Evolutionary conservation across 2,329 filamentous ascomycete species (phyloP).

Genomic region (Simplicillium aogashimaense): DNA sequence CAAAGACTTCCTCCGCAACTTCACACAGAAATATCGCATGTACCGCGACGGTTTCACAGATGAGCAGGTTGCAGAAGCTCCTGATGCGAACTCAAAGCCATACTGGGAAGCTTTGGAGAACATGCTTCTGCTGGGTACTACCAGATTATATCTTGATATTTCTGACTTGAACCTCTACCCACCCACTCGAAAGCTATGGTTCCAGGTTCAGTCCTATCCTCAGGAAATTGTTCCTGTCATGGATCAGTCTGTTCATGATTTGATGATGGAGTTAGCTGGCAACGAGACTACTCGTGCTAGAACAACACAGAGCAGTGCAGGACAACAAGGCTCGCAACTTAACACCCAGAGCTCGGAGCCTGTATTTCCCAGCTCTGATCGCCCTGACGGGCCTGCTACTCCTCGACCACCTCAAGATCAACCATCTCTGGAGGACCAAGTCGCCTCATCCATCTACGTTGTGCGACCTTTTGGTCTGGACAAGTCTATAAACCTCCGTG

Average conservation of each 20-base stretch:
- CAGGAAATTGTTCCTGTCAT: conserved; percentile 95
- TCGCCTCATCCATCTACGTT: conserved; percentile 71
- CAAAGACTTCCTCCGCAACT: conserved; percentile 88
- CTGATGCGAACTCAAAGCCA: conserved; percentile 67
- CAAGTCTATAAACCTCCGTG: conserved; percentile 78
- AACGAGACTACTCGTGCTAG: conserved; percentile 66
- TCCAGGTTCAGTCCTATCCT: conserved; percentile 88
- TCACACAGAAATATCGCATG: conserved; percentile 87
- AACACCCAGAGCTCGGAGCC: conserved; percentile 60
- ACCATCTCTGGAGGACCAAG: conserved; percentile 65
- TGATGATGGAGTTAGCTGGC: conserved; percentile 82
- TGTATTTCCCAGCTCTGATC: conserved; percentile 71
- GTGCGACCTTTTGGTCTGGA: conserved; percentile 87
- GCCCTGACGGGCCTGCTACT: conserved; percentile 36
- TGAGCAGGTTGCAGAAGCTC: conserved; percentile 58
- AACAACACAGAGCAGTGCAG: conserved; percentile 46
- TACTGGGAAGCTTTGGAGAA: conserved; percentile 80
- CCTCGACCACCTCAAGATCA: conserved; percentile 32
- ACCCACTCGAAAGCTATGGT: conserved; percentile 85
- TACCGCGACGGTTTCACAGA: conserved; percentile 78
- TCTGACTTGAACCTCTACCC: conserved; percentile 88
- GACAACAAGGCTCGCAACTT: conserved; percentile 31
- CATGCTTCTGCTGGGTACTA: conserved; percentile 80
- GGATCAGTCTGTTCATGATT: conserved; percentile 88
- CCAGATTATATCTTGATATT: conserved; percentile 78